phyloP scores from a whole-genome alignment of 2,329 filamentous ascomycete genomes.

The Diaporthe aspalathi region DNA sequence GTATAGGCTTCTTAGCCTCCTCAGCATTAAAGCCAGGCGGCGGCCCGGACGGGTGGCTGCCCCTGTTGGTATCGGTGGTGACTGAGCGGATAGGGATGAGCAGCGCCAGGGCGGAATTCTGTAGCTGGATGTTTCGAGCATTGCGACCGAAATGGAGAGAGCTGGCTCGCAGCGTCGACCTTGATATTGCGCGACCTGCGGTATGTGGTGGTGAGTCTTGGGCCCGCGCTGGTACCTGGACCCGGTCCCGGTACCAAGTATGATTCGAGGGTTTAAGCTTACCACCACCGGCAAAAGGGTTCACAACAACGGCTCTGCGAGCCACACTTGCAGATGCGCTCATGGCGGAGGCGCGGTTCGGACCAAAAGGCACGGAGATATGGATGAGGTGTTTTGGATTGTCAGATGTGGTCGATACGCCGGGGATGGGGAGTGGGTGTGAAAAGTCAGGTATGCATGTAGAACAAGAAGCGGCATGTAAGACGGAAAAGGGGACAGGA shows the following conservation, averaged over 20 bases:
- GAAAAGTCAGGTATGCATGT: slow-evolving; percentile 19
- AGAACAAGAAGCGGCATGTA: slow-evolving; percentile 36
- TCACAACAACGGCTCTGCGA: slow-evolving; percentile 64
- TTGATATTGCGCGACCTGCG: slow-evolving; percentile 58
- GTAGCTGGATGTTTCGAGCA: slow-evolving; percentile 56
- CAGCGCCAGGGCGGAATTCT: slow-evolving; percentile 65
- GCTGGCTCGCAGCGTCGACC: slow-evolving; percentile 59
- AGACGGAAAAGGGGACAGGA: slow-evolving; percentile 30
- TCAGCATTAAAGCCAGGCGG: slow-evolving; percentile 93
- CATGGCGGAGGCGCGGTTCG: slow-evolving; percentile 51
- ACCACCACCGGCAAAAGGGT: slow-evolving; percentile 64
- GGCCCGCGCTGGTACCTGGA: neutral
- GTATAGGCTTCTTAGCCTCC: slow-evolving; percentile 85
- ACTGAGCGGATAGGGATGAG: slow-evolving; percentile 67
- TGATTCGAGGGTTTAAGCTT: slow-evolving; percentile 44
- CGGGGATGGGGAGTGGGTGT: slow-evolving; percentile 2
- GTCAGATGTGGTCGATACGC: neutral
- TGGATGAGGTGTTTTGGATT: neutral
- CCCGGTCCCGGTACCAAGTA: neutral
- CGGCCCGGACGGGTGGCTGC: slow-evolving; percentile 68
- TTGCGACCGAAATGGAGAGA: slow-evolving; percentile 61
- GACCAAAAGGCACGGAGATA: neutral
- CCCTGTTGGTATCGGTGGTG: slow-evolving; percentile 67
- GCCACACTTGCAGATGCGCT: slow-evolving; percentile 68
- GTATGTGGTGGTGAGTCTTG: slow-evolving; percentile 43